A percentile compares a stretch with the other conserved stretches of the same genome.
phyloP scores from a whole-genome alignment of 2,329 filamentous ascomycete genomes.

The Rhytidhysteron rufulum region DNA sequence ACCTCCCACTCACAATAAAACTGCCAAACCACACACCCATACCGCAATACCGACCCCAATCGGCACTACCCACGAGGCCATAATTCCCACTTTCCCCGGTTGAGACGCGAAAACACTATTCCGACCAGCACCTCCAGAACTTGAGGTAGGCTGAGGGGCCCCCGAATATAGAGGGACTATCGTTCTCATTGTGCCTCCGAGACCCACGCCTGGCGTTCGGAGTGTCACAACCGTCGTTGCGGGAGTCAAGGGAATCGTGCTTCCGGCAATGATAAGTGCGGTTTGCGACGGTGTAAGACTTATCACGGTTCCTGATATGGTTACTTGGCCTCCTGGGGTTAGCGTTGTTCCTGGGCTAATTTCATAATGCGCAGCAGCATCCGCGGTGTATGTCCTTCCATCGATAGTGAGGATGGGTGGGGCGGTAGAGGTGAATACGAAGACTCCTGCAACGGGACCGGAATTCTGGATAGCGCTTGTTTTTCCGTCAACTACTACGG shows the following conservation, averaged over 20 bases:
- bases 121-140: background rate
- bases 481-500: slow-evolving; percentile 30
- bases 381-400: slow-evolving; percentile 36
- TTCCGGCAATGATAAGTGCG: slow-evolving; percentile 21
- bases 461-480: slow-evolving; percentile 17
- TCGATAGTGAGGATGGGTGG: slow-evolving; percentile 33
- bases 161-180: background rate
- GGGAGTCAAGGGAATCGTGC: slow-evolving; percentile 17
- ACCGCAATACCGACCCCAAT: background rate
- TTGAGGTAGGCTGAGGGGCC: background rate
- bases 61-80: background rate
- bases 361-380: slow-evolving; percentile 42
- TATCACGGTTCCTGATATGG: slow-evolving; percentile 27
- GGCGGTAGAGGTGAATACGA: slow-evolving; percentile 18
- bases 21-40: background rate
- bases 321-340: slow-evolving; percentile 35
- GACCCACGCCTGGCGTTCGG: slow-evolving; percentile 1
- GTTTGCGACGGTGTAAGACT: slow-evolving; percentile 27
- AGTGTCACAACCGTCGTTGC: slow-evolving; percentile 17
- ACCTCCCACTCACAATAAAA: background rate
- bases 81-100: background rate
- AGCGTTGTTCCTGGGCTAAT: slow-evolving; percentile 35
- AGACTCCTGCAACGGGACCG: slow-evolving; percentile 11
- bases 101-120: background rate
- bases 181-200: too few species aligned